Evolutionary conservation across 2,329 filamentous ascomycete species (phyloP).

Genomic region (Ophiocordyceps camponoti-floridani): DNA sequence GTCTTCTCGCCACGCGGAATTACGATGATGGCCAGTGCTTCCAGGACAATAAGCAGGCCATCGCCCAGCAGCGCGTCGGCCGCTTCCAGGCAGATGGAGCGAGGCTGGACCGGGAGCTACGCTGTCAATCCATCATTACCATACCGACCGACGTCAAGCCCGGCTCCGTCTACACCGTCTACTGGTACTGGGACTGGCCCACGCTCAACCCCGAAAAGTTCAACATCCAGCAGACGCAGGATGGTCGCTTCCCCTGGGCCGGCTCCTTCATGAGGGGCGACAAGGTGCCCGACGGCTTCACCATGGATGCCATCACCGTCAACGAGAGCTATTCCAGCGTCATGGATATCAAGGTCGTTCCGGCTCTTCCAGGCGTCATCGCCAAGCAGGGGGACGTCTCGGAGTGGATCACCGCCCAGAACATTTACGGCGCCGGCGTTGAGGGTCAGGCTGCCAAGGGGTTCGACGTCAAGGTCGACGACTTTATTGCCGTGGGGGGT

Average conservation of each 20-base stretch:
- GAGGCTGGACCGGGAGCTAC: slow-evolving; percentile 40
- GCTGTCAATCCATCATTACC: slow-evolving; percentile 67
- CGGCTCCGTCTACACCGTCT: slow-evolving; percentile 57
- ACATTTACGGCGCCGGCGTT: slow-evolving; percentile 25
- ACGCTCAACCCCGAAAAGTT: slow-evolving; percentile 28
- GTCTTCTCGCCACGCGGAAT: slow-evolving; percentile 57
- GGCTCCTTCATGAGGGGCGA: slow-evolving; percentile 21
- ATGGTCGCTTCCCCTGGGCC: slow-evolving; percentile 23
- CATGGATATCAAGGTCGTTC: slow-evolving; percentile 20
- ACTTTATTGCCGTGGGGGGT: not conserved
- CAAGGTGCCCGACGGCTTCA: slow-evolving; percentile 17
- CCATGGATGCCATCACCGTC: slow-evolving; percentile 13
- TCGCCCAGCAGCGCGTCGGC: slow-evolving; percentile 40
- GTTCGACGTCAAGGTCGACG: slow-evolving; percentile 24
- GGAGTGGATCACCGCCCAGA: slow-evolving; percentile 16
- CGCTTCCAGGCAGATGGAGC: slow-evolving; percentile 34
- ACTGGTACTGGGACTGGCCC: slow-evolving; percentile 97
- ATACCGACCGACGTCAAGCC: slow-evolving; percentile 48
- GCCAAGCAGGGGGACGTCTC: slow-evolving; percentile 7
- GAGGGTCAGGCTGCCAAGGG: slow-evolving; percentile 24
- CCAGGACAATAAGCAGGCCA: slow-evolving; percentile 45
- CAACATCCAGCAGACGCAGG: slow-evolving; percentile 18
- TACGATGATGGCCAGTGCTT: slow-evolving; percentile 89
- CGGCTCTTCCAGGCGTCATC: slow-evolving; percentile 7
- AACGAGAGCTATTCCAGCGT: slow-evolving; percentile 24